Conservation (phyloP, 2,329 filamentous ascomycete genomes). For the Alternaria atra region DNA sequence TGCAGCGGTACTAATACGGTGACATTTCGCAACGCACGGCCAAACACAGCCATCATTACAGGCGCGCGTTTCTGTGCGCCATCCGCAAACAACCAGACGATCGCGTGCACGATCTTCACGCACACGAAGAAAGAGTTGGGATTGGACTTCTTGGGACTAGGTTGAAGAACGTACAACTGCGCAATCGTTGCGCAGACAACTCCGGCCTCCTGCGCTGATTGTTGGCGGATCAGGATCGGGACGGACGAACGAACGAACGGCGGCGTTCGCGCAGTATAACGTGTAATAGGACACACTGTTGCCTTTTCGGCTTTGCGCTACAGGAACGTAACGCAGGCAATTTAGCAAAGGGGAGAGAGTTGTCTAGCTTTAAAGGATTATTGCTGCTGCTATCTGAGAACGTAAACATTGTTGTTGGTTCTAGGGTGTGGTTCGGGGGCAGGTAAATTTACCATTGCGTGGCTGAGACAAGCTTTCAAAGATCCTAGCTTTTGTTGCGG, state of each 20-base stretch:
- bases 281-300: no score
- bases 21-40: neutral
- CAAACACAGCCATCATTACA: no score
- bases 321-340: neutral
- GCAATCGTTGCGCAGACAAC: slow-evolving; percentile 1
- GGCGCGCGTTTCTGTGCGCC: neutral
- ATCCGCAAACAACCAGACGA: neutral
- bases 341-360: neutral
- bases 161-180: neutral
- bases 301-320: neutral
- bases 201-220: slow-evolving; percentile 10
- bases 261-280: slow-evolving; percentile 13
- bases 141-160: no score
- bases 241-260: neutral
- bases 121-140: slow-evolving; percentile 1
- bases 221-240: slow-evolving; percentile 12
- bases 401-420: neutral
- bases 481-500: neutral
- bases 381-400: neutral
- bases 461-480: neutral
- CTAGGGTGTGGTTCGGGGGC: neutral
- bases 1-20: slow-evolving; percentile 1
- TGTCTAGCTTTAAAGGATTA: neutral
- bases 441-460: neutral
- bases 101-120: neutral